Evolutionary conservation across 2,329 filamentous ascomycete genomes (phyloP).

Genomic region (Ophiostoma australiae): DNA sequence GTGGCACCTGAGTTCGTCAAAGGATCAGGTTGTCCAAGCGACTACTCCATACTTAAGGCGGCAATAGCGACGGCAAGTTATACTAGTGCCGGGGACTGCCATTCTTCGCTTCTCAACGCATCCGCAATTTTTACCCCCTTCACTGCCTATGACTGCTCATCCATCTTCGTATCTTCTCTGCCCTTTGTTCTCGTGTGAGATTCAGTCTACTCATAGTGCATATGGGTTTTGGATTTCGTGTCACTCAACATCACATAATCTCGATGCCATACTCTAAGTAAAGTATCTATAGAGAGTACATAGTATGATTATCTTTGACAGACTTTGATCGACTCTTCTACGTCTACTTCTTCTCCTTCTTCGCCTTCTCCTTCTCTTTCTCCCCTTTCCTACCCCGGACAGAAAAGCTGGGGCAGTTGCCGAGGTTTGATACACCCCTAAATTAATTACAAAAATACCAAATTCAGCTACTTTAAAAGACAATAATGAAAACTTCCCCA

Average conservation of each 20-base stretch:
- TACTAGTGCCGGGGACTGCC: neutral
- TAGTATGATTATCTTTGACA: neutral
- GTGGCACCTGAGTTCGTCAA: neutral
- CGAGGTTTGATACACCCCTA: neutral
- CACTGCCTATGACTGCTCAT: neutral
- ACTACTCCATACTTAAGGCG: neutral
- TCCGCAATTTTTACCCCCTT: neutral
- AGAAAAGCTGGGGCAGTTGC: constrained; percentile 2
- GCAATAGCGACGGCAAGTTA: neutral
- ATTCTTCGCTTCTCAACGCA: neutral
- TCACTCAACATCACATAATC: neutral
- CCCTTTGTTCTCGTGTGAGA: neutral
- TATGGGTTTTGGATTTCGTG: neutral
- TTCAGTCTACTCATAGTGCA: neutral
- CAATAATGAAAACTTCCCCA: neutral
- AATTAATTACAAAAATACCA: neutral
- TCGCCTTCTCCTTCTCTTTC: neutral
- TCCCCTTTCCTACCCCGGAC: neutral
- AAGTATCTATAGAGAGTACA: neutral
- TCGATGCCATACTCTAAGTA: neutral
- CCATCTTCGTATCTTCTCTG: neutral
- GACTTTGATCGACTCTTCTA: neutral
- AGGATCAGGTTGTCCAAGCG: neutral
- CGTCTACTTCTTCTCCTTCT: neutral
- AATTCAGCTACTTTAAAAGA: neutral